Conservation (phyloP, 768 basidiomycete species). For the Pulveroboletus ravenelii region DNA sequence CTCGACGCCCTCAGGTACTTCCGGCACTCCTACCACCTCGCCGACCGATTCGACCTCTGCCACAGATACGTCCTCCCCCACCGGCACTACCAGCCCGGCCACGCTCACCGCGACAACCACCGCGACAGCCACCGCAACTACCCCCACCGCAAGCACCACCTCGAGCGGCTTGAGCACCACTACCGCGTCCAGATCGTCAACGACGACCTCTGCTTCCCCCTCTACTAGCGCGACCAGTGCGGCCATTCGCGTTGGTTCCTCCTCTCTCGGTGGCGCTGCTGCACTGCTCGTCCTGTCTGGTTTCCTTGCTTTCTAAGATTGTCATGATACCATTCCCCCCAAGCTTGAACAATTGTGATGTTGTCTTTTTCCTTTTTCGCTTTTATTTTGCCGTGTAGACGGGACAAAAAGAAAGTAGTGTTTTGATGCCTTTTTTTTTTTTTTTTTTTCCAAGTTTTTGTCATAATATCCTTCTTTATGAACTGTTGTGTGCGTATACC, state of each 20-base stretch:
- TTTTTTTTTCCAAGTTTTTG: conserved; percentile 7
- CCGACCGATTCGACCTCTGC: conserved; percentile 8
- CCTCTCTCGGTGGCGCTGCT: conserved; percentile 18
- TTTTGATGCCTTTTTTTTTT: neutral
- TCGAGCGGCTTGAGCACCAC: conserved; percentile 15
- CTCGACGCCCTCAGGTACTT: conserved; percentile 17
- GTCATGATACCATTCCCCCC: conserved; percentile 1
- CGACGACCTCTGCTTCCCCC: conserved; percentile 10
- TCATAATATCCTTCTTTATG: conserved; percentile 16
- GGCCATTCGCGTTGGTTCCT: conserved; percentile 19
- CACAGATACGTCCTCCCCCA: neutral
- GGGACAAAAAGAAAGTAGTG: neutral
- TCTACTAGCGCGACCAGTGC: conserved; percentile 18
- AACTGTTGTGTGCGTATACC: conserved; percentile 3
- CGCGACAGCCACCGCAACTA: conserved; percentile 13
- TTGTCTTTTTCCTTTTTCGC: neutral
- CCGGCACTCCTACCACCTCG: conserved; percentile 3
- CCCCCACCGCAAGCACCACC: conserved; percentile 26
- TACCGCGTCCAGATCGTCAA: conserved; percentile 25
- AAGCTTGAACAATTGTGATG: conserved; percentile 6
- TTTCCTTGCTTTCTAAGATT: conserved; percentile 16
- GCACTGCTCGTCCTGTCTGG: conserved; percentile 21
- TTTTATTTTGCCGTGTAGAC: conserved; percentile 8
- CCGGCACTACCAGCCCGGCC: conserved; percentile 31
- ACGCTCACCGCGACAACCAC: conserved; percentile 33